These are phyloP conservation scores for Beta macrorhiza DNA, from an alignment of 179 eudicot genomes.

Conservation along the genomic window DNA sequence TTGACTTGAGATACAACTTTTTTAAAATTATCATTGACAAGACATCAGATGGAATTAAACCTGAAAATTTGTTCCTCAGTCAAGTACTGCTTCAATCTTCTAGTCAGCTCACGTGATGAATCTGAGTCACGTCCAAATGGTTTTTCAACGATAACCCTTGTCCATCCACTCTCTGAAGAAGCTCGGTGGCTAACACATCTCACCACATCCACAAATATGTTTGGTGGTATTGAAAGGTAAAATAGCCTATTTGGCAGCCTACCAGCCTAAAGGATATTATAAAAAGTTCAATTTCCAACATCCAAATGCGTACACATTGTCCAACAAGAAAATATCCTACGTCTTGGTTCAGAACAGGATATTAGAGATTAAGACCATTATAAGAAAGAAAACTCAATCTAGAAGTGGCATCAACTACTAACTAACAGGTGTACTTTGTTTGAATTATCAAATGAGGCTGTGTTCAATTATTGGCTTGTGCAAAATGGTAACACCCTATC, in stretches of 20 bases:
- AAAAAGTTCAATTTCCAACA: background rate
- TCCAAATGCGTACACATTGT: background rate
- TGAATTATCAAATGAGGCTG: background rate
- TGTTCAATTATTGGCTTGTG: background rate
- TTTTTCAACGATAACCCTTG: conserved; percentile 84
- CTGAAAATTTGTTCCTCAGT: conserved; percentile 85
- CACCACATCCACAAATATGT: conserved; percentile 76
- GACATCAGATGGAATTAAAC: conserved; percentile 32
- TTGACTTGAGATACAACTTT: background rate
- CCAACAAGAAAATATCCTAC: background rate
- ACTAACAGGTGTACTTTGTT: background rate
- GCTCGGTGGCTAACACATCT: conserved; percentile 65
- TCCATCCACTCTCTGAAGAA: conserved; percentile 74
- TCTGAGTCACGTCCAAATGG: conserved; percentile 82
- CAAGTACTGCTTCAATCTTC: conserved; percentile 58
- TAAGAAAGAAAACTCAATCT: background rate
- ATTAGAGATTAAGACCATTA: background rate
- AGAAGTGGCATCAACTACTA: background rate
- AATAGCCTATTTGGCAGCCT: conserved; percentile 69
- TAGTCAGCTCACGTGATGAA: conserved; percentile 65
- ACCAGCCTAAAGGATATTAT: conserved; percentile 38
- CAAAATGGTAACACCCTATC: background rate
- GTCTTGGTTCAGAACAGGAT: background rate
- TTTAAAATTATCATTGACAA: background rate
- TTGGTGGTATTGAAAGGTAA: conserved; percentile 82